Percentiles rank a stretch among this genome's conserved stretches.
Evolutionary conservation across 2,329 filamentous ascomycete species (phyloP).

Genomic region (Penicillium oxalicum): DNA sequence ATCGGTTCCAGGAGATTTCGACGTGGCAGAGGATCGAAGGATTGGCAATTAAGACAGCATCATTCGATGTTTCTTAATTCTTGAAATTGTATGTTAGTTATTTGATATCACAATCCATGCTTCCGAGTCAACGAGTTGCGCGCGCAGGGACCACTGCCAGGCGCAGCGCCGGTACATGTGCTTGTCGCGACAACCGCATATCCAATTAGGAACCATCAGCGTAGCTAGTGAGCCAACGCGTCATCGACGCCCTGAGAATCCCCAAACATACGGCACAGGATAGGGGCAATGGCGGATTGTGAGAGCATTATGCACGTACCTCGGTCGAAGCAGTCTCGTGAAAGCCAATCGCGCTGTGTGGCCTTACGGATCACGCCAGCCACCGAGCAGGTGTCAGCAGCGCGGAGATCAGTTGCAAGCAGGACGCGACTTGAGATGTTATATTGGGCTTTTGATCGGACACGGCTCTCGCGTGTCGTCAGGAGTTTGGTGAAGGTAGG

Average conservation of each 20-base stretch:
- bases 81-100: conserved; percentile 7
- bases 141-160: conserved; percentile 5
- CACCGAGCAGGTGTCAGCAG: not conserved
- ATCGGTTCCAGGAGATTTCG: conserved; percentile 17
- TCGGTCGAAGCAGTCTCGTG: conserved; percentile 12
- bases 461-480: not conserved
- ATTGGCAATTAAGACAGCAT: conserved; percentile 27
- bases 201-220: conserved; percentile 1
- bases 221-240: not conserved
- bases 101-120: not conserved
- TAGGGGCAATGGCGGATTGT: not conserved
- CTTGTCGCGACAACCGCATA: conserved; percentile 19
- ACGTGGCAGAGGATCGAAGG: conserved; percentile 20
- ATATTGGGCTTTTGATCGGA: not conserved
- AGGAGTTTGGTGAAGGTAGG: not conserved
- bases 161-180: conserved; percentile 8
- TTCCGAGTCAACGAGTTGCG: not conserved
- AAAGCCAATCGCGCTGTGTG: conserved; percentile 11
- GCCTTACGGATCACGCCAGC: not conserved
- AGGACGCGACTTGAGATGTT: not conserved
- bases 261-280: not conserved
- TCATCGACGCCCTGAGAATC: not conserved
- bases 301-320: conserved; percentile 15
- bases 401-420: not conserved
- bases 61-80: conserved; percentile 17